Evolutionary conservation across 2,329 filamentous ascomycete genomes (phyloP), one percentile per base, ranked within the genome.

Genomic region (Pseudopyrenochaeta lycopersici): DNA sequence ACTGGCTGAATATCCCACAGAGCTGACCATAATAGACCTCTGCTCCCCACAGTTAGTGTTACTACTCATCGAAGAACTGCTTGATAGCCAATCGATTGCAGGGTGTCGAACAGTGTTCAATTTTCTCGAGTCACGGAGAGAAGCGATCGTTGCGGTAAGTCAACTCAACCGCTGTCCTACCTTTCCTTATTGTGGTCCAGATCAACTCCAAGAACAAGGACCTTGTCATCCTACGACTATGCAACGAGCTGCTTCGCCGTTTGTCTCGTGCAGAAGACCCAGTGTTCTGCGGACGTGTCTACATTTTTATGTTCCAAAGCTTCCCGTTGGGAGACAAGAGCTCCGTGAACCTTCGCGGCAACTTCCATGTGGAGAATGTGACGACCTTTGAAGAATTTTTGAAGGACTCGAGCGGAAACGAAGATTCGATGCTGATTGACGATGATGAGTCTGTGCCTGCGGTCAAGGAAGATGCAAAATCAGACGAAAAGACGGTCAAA

Each of bases 251-350:
- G 14, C 82, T 99, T n/a, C 88, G 94, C 31, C 86, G 95, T 40
- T 83, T 99, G 2, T 98, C 95, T n/a, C 87, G 95, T 51, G 94
- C 95, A 3, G 93, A 98, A 74, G 95, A 99, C 75, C 96, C 95
- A 0, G 92, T 96, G 0, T 99, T 99, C 73, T 99, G 95, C 70
- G 95, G 95, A 14, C 86, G 95, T 33, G 95, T 99, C 21, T 98
- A 98, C 76, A 97, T 99, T 60, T 99, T 97, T 76, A 86, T 99
- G 72, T 99, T 98, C 76, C 95, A 99, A 75, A 96, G 92, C 74
- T 98, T 99, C 69, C 95, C 95, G 1, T 82, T 99, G 0, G 94
- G 94, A 29, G 96, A 99, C 76, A 95, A 94, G 73, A 98, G 95
- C 73, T 97, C 95, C 0, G 95, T 99, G 44, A 99, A 99, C 70